Base-by-base conservation (phyloP, 768 basidiomycete genomes). In the Rhizopogon vinicolor region DNA sequence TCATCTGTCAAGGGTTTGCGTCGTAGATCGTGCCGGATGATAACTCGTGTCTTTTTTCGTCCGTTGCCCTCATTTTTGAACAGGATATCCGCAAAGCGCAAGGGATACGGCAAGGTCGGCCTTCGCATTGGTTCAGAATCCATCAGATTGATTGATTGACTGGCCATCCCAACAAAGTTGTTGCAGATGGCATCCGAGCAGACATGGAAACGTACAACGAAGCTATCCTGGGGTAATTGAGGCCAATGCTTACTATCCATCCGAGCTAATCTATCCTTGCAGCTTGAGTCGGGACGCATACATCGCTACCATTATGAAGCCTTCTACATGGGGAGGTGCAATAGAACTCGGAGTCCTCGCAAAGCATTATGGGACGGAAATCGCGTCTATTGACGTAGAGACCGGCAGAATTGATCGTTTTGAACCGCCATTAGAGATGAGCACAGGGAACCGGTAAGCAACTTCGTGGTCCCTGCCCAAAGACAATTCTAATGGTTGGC, bases 31-130 rank as follows among this genome's bases (percentile, higher is more conserved):
- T 96, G 16, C 95, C 94, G n/a, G 96, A 98, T 64, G 96, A 98
- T 72, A 98, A 98, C 64, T 90, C 93, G 1, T 98, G 96, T 69
- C 75, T 98, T 31, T 98, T 98, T 74, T 89, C 89, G 3, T 85
- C 93, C 3, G 76, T 92, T 44, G 91, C 90, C 14, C 74, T 96
- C 41, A 75, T 96, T 1, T 95, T 98, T 63, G 85, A 88, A 65
- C 93, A 95, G 63, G 84, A 84, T 55, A 85, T 88, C 12, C 70
- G 78, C n/a, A 86, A 86, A 56, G 89, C 88, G 2, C 74, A 77
- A 25, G 71, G 76, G 58, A 80, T 97, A 65, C 81, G 95, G 41
- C 78, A 89, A 71, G 82, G 93, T 94, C 62, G 57, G 81, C 67
- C 39, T 8, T 44, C 45, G 4, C 45, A 18, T 25, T 18, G 56